phyloP scores from a whole-genome alignment of 1,139 yeast species.

The Nakaseomyces uthaithaninus region DNA sequence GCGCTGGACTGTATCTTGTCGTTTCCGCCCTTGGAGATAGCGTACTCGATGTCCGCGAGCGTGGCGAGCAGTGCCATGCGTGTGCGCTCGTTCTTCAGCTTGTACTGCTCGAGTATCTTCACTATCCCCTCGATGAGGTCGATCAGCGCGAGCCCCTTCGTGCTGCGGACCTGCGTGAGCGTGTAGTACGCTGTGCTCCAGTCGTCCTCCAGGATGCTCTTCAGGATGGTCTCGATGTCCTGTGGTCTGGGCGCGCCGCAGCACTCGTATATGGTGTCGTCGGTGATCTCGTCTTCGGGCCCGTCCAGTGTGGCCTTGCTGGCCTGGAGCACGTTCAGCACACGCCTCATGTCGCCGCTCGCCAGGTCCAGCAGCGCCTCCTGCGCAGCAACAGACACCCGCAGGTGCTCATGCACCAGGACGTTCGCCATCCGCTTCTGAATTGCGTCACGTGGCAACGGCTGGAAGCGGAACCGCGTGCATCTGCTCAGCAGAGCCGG shows the following conservation, averaged over 20 bases:
- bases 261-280: conserved; percentile 80
- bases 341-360: conserved; percentile 94
- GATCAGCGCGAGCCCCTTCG: conserved; percentile 81
- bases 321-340: conserved; percentile 88
- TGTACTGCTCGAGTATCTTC: conserved; percentile 56
- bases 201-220: conserved; percentile 73
- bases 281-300: conserved; percentile 45
- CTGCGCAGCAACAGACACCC: conserved; percentile 52
- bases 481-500: conserved; percentile 94
- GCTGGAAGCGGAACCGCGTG: conserved; percentile 88
- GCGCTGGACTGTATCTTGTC: conserved; percentile 89
- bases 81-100: conserved; percentile 49
- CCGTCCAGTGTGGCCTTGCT: conserved; percentile 69
- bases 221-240: conserved; percentile 68
- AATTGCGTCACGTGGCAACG: conserved; percentile 62
- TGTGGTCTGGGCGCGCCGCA: conserved; percentile 92
- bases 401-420: conserved; percentile 55
- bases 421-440: conserved; percentile 60
- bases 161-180: conserved; percentile 50
- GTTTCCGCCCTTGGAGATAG: conserved; percentile 86
- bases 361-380: conserved; percentile 60
- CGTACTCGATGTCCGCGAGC: conserved; percentile 79
- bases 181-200: conserved; percentile 76
- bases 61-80: conserved; percentile 59
- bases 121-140: conserved; percentile 76